Evolutionary conservation across 108 stramenopile genomes (phyloP).

Genomic region (Nitzschia sp.): DNA sequence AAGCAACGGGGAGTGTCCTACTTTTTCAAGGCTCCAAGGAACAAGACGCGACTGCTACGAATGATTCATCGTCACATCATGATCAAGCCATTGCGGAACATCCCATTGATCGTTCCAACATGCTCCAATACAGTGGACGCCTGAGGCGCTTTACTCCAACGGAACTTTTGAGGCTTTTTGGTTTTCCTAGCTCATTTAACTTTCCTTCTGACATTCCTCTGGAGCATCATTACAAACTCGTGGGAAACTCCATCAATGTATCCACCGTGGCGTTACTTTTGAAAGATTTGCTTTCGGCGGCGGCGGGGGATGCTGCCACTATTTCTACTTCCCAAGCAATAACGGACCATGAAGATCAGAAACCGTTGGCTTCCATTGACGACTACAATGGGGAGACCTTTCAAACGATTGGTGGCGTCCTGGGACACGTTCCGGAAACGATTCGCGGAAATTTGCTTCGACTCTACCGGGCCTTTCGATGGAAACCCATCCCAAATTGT

Average conservation of each 20-base stretch:
- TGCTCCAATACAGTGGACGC: slow-evolving; percentile 32
- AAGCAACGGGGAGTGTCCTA: slow-evolving; percentile 45
- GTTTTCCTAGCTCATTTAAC: slow-evolving; percentile 41
- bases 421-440: slow-evolving; percentile 48
- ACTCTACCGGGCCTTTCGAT: slow-evolving; percentile 39
- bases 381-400: too few relatives aligned
- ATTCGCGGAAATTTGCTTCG: slow-evolving; percentile 35
- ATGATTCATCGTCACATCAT: neutral
- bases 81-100: neutral
- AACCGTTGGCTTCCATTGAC: too few relatives aligned
- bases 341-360: too few relatives aligned
- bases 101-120: slow-evolving; percentile 32
- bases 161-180: slow-evolving; percentile 49
- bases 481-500: slow-evolving; percentile 58
- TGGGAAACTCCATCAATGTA: slow-evolving; percentile 60
- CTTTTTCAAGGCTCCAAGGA: slow-evolving; percentile 1
- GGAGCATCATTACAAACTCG: slow-evolving; percentile 53
- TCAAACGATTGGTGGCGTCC: slow-evolving; percentile 37
- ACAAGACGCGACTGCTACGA: neutral
- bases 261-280: slow-evolving; percentile 34
- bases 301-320: slow-evolving; percentile 43
- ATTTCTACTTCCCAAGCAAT: too few relatives aligned
- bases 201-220: slow-evolving; percentile 33
- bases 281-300: slow-evolving; percentile 34
- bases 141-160: slow-evolving; percentile 46